These are phyloP conservation scores for Eucalyptus erythrocorys DNA, from an alignment of 345 rosid genomes.

Conservation along the genomic window DNA sequence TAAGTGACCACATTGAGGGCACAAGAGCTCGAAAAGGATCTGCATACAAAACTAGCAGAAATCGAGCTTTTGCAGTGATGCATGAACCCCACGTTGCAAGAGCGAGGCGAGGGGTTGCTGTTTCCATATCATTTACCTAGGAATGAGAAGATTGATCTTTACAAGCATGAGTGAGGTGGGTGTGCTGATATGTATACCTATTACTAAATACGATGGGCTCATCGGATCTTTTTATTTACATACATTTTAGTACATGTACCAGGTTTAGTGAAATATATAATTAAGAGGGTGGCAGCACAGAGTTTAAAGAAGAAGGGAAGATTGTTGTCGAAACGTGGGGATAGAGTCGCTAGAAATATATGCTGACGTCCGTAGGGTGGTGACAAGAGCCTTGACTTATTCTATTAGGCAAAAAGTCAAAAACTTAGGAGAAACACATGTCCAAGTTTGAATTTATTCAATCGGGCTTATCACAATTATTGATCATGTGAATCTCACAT, in stretches of 20 bases:
- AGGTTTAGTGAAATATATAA: not conserved
- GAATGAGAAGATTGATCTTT: not conserved
- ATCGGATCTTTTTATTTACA: not conserved
- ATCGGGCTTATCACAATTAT: rapidly evolving
- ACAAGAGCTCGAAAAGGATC: not conserved
- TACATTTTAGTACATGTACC: not conserved
- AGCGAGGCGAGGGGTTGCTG: not conserved
- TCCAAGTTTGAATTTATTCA: not conserved
- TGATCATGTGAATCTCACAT: not conserved
- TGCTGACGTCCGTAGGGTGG: rapidly evolving
- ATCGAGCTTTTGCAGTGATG: not conserved
- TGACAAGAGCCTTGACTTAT: not conserved
- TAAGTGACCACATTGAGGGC: not conserved
- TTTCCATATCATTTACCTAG: not conserved
- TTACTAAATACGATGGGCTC: not conserved
- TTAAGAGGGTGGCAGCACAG: not conserved
- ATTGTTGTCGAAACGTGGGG: not conserved
- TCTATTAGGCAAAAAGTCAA: not conserved
- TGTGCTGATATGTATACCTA: not conserved
- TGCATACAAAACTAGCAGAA: rapidly evolving
- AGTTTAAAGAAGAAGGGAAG: not conserved
- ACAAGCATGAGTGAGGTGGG: not conserved
- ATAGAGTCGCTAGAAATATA: not conserved
- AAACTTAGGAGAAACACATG: not conserved
- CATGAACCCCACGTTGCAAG: not conserved